Evolutionary conservation across 805 yeast genomes (phyloP).

Genomic region (Kodamaea lidongshanica): DNA sequence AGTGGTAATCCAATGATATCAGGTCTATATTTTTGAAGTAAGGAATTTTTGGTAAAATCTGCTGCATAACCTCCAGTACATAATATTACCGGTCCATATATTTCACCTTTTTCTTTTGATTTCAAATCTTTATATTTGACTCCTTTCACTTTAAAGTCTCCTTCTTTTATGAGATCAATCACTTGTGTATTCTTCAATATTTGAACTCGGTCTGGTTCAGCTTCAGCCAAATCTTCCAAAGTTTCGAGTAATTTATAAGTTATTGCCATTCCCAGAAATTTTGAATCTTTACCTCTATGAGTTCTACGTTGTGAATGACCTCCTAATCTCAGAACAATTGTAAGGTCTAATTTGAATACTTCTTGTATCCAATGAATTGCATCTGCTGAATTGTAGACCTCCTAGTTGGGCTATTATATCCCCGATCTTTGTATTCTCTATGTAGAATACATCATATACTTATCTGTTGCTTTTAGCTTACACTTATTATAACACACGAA

Average conservation of each 20-base stretch:
- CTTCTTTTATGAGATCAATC: slow-evolving; percentile 36
- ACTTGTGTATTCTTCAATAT: slow-evolving; percentile 24
- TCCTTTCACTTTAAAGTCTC: slow-evolving; percentile 19
- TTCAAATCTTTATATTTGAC: slow-evolving; percentile 28
- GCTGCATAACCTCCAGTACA: slow-evolving; percentile 68
- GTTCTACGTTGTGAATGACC: slow-evolving; percentile 81
- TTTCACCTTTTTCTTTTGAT: slow-evolving; percentile 24
- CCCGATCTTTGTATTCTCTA: too few species aligned
- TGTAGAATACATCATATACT: too few species aligned
- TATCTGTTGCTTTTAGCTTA: too few species aligned
- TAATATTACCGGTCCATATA: slow-evolving; percentile 54
- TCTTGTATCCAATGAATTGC: slow-evolving; percentile 73
- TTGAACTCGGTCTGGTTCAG: slow-evolving; percentile 35
- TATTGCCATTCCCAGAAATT: slow-evolving; percentile 63
- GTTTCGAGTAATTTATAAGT: slow-evolving; percentile 48
- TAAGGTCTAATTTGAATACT: slow-evolving; percentile 54
- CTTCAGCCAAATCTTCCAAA: slow-evolving; percentile 41
- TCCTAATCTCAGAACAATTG: slow-evolving; percentile 69
- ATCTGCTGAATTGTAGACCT: slow-evolving; percentile 53
- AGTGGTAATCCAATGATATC: slow-evolving; percentile 52
- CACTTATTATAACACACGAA: too few species aligned
- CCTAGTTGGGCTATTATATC: too few species aligned
- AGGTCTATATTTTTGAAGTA: slow-evolving; percentile 51
- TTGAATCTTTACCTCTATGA: slow-evolving; percentile 66
- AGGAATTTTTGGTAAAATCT: slow-evolving; percentile 48